Base-by-base conservation (phyloP, 2,329 filamentous ascomycete genomes). In the Thelonectria rubi region DNA sequence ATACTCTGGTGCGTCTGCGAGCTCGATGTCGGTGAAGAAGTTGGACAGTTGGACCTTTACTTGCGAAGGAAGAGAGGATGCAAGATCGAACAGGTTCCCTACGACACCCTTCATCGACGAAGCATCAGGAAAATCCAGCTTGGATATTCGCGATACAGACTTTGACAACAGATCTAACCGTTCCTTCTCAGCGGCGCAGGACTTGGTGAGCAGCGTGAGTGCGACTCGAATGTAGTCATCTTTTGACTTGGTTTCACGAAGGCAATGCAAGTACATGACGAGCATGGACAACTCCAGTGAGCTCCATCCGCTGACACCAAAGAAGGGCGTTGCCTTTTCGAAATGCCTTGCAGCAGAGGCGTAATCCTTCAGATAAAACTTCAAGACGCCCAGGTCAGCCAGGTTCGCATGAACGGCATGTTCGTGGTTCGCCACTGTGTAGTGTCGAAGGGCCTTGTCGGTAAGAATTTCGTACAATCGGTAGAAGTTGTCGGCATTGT, bases 321-420 rank as follows among this genome's bases (percentile, higher is more conserved):
- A 97, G 64, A 92, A 91, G 0, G 90, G 89, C 0, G 91, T 90
- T 45, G 95, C 88, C 47, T 88, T 85, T 69, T 90, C 86, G 70
- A 99, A 95, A 71, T 91, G 94, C 1, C 85, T 85, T 0, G 91
- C 88, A 1, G 95, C 94, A 1, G 87, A 84, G 2, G 80, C 81
- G 72, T 89, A 94, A 66, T 98, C 91, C 20, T 86, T 85, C 3
- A 91, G 81, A 62, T 91, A 86, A 68, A 90, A 95, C 71, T 94
- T 94, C 52, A 97, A 80, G 5, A 95, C 85, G 1, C 93, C 95
- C 47, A 98, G 84, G 75, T 99, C 95, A 10, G 92, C 91, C 75
- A 94, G 87, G 62, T 89, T 88, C 18, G 88, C 85, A 68, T 96
- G 89, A 1, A 91, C 89, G 8, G 92, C 91, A 69, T 96, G 90